phyloP scores from a whole-genome alignment of 2,329 filamentous ascomycete species.

The Beauveria sp. region DNA sequence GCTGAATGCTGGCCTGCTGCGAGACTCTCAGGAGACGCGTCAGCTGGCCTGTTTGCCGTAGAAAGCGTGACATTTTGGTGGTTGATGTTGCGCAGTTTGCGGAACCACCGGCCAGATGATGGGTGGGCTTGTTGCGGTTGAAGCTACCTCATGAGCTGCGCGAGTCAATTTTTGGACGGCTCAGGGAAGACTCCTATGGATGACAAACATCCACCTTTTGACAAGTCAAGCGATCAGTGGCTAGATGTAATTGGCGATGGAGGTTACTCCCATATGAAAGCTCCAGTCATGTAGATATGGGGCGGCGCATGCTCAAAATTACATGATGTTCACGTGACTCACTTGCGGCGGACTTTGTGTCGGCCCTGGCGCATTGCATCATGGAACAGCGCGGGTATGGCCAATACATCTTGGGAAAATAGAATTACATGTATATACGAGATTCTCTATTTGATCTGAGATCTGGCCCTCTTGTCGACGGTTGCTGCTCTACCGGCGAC shows the following conservation, averaged over 20 bases:
- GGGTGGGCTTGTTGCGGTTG: constrained; percentile 14
- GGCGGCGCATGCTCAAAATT: constrained; percentile 8
- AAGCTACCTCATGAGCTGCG: constrained; percentile 26
- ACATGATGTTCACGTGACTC: constrained; percentile 12
- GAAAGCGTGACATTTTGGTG: constrained; percentile 54
- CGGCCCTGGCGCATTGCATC: not conserved
- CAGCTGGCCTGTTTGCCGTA: constrained; percentile 59
- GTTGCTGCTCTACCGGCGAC: not conserved
- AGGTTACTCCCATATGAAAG: constrained; percentile 1
- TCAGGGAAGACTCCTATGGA: constrained; percentile 4
- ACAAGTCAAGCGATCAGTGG: not conserved
- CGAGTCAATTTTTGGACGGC: constrained; percentile 15
- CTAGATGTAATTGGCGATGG: constrained; percentile 6
- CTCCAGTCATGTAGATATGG: constrained; percentile 5
- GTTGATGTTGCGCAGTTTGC: constrained; percentile 23
- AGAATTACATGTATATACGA: not conserved
- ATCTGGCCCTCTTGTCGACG: too few relatives aligned
- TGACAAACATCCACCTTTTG: constrained; percentile 1
- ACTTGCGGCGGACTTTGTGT: not conserved
- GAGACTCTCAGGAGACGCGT: constrained; percentile 53
- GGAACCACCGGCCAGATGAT: constrained; percentile 26
- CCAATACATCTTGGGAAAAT: not conserved
- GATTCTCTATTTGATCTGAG: too few relatives aligned
- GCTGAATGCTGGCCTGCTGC: constrained; percentile 42
- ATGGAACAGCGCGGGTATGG: not conserved